phyloP scores from a whole-genome alignment of 2,329 filamentous ascomycete species.

The Hypoxylon sp. region DNA sequence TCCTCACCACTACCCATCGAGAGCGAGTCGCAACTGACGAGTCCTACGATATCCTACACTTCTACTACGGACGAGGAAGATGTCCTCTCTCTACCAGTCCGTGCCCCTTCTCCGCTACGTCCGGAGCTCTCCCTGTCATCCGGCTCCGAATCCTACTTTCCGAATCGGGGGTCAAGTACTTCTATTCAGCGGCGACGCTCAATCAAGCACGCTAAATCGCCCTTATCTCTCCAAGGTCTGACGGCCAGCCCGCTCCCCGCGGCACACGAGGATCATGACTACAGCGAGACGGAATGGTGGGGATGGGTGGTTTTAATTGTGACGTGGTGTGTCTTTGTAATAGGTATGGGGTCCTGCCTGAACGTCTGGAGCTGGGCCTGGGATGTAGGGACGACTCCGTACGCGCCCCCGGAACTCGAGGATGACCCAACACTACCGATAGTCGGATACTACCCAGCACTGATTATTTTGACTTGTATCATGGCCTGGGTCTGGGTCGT shows the following conservation, averaged over 20 bases:
- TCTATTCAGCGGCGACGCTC: constrained; percentile 64
- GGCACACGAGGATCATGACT: constrained; percentile 80
- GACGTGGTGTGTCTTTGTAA: constrained; percentile 96
- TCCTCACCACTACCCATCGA: constrained; percentile 43
- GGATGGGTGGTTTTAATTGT: constrained; percentile 92
- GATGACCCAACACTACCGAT: constrained; percentile 96
- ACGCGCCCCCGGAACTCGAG: constrained; percentile 94
- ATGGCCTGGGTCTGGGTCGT: constrained; percentile 99
- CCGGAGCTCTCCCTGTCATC: constrained; percentile 65
- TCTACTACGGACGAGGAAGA: constrained; percentile 91
- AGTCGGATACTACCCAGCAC: constrained; percentile 94
- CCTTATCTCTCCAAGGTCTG: constrained; percentile 69
- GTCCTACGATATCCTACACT: constrained; percentile 72
- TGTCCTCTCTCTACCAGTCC: constrained; percentile 72
- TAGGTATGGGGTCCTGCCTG: constrained; percentile 95
- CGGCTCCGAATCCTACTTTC: constrained; percentile 76
- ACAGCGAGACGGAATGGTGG: constrained; percentile 97
- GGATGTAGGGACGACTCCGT: constrained; percentile 97
- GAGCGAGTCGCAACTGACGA: constrained; percentile 58
- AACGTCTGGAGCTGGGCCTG: constrained; percentile 99
- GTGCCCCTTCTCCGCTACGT: constrained; percentile 61
- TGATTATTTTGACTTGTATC: constrained; percentile 92
- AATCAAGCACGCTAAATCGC: constrained; percentile 71
- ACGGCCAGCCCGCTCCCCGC: constrained; percentile 64
- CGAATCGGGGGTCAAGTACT: constrained; percentile 49